Percentiles rank a stretch among this genome's conserved stretches.
phyloP scores from a whole-genome alignment of 2,329 filamentous ascomycete species.

The Penicillium paneum region DNA sequence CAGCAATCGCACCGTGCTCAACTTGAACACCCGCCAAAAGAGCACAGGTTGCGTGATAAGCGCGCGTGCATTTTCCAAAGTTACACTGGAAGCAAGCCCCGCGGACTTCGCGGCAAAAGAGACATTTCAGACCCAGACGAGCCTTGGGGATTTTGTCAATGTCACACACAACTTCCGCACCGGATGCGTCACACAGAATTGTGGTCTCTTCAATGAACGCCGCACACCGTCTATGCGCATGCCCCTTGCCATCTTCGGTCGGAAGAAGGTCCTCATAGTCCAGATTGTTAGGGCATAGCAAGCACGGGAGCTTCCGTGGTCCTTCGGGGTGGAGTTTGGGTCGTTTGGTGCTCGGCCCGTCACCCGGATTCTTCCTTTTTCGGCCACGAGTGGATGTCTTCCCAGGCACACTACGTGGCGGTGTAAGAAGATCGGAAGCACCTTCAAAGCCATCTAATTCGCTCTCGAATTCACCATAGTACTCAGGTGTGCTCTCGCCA shows the following conservation, averaged over 20 bases:
- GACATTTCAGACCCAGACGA: slow-evolving; percentile 85
- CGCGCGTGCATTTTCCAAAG: slow-evolving; percentile 85
- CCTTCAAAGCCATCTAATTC: slow-evolving; percentile 62
- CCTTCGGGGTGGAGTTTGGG: slow-evolving; percentile 70
- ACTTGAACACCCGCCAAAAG: slow-evolving; percentile 88
- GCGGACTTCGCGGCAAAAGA: slow-evolving; percentile 89
- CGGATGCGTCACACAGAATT: slow-evolving; percentile 67
- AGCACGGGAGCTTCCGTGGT: slow-evolving; percentile 74
- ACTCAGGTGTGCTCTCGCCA: slow-evolving; percentile 66
- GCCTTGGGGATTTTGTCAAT: slow-evolving; percentile 79
- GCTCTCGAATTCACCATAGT: slow-evolving; percentile 55
- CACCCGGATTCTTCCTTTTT: slow-evolving; percentile 65
- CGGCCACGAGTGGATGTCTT: slow-evolving; percentile 59
- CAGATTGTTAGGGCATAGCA: slow-evolving; percentile 88
- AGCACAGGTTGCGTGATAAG: slow-evolving; percentile 94
- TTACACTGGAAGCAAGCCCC: slow-evolving; percentile 98
- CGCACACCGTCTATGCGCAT: slow-evolving; percentile 82
- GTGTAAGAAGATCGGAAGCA: slow-evolving; percentile 70
- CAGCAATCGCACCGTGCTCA: slow-evolving; percentile 78
- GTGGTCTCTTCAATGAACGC: slow-evolving; percentile 89
- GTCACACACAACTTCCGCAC: slow-evolving; percentile 71
- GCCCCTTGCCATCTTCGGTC: slow-evolving; percentile 79
- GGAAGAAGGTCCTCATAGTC: slow-evolving; percentile 75
- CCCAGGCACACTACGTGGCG: slow-evolving; percentile 69
- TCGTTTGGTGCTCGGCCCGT: slow-evolving; percentile 68